phyloP scores from a whole-genome alignment of 2,329 filamentous ascomycete species.

The Penicillium brevicompactum region DNA sequence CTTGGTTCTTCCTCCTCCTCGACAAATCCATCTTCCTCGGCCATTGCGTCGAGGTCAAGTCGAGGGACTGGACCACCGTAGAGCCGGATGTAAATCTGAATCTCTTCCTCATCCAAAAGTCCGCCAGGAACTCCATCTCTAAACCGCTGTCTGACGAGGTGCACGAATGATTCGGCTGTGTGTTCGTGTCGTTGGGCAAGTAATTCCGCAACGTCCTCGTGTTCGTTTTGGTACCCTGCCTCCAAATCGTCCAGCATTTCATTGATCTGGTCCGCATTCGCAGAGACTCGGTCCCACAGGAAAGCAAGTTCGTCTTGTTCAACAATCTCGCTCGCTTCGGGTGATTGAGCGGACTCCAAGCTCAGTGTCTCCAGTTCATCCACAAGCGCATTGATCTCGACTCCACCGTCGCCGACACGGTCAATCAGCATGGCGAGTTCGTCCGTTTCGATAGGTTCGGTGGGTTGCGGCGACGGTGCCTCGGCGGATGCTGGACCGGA shows the following conservation, averaged over 20 bases:
- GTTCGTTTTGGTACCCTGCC: constrained; percentile 31
- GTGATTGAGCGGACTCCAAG: constrained; percentile 20
- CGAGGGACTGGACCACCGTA: constrained; percentile 70
- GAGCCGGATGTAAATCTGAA: constrained; percentile 73
- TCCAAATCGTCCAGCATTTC: constrained; percentile 38
- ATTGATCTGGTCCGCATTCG: constrained; percentile 37
- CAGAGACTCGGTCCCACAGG: constrained; percentile 41
- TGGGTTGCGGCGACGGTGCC: constrained; percentile 13
- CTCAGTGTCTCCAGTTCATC: constrained; percentile 37
- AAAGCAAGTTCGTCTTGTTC: constrained; percentile 34
- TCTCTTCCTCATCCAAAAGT: constrained; percentile 70
- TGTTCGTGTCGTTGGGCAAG: constrained; percentile 35
- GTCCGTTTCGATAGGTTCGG: constrained; percentile 25
- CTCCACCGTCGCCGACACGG: constrained; percentile 39
- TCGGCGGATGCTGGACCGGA: constrained; percentile 26
- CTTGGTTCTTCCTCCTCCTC: constrained; percentile 28
- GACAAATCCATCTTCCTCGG: constrained; percentile 11
- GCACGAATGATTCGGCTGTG: constrained; percentile 52
- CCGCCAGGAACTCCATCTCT: constrained; percentile 74
- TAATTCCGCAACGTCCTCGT: constrained; percentile 18
- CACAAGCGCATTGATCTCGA: constrained; percentile 36
- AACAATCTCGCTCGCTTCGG: constrained; percentile 17
- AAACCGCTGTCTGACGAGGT: constrained; percentile 72
- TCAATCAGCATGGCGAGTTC: constrained; percentile 40
- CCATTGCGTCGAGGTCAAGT: constrained; percentile 28